Evolutionary conservation across 2,329 filamentous ascomycete species (phyloP), one percentile per base, ranked within the genome.

Genomic region (Colletotrichum somersetense): DNA sequence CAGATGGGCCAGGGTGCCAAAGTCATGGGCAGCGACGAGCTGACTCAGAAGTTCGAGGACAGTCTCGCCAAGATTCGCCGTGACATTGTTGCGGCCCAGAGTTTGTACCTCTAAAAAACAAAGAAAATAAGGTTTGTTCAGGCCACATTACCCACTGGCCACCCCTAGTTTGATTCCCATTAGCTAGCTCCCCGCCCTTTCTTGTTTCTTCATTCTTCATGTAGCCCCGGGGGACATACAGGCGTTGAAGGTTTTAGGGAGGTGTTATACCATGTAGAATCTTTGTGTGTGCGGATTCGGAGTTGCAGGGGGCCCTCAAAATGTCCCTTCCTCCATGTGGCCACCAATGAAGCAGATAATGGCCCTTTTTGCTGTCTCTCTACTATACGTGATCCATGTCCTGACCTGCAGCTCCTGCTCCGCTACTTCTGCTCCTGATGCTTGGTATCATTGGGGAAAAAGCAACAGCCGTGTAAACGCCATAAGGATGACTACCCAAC

Each of bases 1-100:
- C 96, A 99, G 82, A 97, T 98, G 89, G 96, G 93, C 20, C 93
- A 98, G 83, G 96, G 96, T 33, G 90, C 93, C 75, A 98, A 98
- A 85, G 96, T 98, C 74, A 99, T 99, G 96, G 96, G 96, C 78
- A 98, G 93, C 80, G 94, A 97, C 73, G 96, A 98, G 78, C 86
- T 99, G 68, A 93, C 95, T 79, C 89, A 91, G 80, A 98, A 97
- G 84, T 99, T 99, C 79, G 95, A 97, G 78, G 89, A 91, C 76
- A 92, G 94, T 73, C 85, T 99, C 76, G 87, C 88, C 71, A 96
- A 97, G 88, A 93, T 98, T 66, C 90, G 94, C 81, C 89, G 96
- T 78, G 96, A 98, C 81, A 95, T 99, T 80, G 96, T 99, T 71
- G 95, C 96, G 33, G 94, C 96, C 59, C 95, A 98, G 85, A 97